These are phyloP conservation scores for Pythium rishiriense DNA, from an alignment of 352 stramenopile genomes.

Conservation along the genomic window DNA sequence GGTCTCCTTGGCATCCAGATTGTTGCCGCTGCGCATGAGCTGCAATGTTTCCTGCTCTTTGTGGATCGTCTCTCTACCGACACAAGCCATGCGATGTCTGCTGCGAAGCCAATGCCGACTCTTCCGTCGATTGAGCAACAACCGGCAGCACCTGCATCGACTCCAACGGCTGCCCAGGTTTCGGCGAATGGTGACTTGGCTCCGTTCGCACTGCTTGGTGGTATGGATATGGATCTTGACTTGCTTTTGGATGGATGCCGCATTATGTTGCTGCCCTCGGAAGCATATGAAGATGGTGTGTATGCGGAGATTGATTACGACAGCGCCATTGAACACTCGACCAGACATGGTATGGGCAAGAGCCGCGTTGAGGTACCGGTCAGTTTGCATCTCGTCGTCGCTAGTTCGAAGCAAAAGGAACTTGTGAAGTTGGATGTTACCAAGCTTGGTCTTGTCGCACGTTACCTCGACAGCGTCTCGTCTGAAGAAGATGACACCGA, in stretches of 20 bases:
- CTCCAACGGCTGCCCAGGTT: neutral
- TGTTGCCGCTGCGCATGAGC: conserved; percentile 26
- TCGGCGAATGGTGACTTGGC: conserved; percentile 18
- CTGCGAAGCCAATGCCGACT: conserved; percentile 26
- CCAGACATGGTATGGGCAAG: conserved; percentile 26
- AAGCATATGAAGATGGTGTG: conserved; percentile 18
- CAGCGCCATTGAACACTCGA: conserved; percentile 10
- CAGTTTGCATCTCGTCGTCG: conserved; percentile 13
- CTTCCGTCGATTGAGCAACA: conserved; percentile 13
- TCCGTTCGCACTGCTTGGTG: conserved; percentile 30
- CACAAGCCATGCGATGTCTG: conserved; percentile 29
- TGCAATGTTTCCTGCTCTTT: conserved; percentile 40
- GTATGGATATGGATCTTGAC: conserved; percentile 31
- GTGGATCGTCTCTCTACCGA: conserved; percentile 32
- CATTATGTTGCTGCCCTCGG: conserved; percentile 23
- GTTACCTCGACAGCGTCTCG: conserved; percentile 19
- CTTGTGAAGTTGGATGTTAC: conserved; percentile 22
- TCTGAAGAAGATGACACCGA: conserved; percentile 28
- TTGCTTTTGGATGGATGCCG: conserved; percentile 24
- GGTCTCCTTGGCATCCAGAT: conserved; percentile 29
- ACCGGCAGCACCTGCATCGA: neutral
- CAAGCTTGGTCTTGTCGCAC: conserved; percentile 27
- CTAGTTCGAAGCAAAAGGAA: conserved; percentile 29
- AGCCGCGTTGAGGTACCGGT: conserved; percentile 28
- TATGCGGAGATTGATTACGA: conserved; percentile 25